Evolutionary conservation across 345 rosid species (phyloP), one percentile per base, ranked within the genome.

Genomic region (Turnera subulata): DNA sequence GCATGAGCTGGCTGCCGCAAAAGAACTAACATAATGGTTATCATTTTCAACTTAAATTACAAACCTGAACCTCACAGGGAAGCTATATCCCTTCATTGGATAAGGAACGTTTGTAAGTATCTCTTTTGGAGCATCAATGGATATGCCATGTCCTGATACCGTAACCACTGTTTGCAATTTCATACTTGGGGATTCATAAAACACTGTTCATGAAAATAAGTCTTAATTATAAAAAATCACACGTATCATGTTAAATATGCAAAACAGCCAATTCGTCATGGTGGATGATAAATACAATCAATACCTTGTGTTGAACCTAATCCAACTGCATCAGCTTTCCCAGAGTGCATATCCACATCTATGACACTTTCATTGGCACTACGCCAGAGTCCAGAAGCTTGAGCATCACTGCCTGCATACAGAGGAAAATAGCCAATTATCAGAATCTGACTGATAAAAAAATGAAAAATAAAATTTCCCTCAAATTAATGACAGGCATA

Each of bases 11-110:
- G 35, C 35, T 3, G 35, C n/a, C n/a, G n/a, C n/a, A n/a, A n/a
- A n/a, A n/a, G n/a, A n/a, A n/a, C n/a, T 29, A 29, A 8, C 4
- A 29, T 29, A 29, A 29, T 3, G 35, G 35, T 8, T 29, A 29
- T 8, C 35, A 29, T 29, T 29, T 29, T 29, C 35, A 29, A 29
- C 35, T 29, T 29, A 29, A 8, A 29, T 8, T 29, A 63, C 81
- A 64, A 23, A 91, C 98, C 92, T 81, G 80, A 86, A 77, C 68
- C 77, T 85, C 70, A 91, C 84, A 32, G 78, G 26, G 75, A 91
- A 91, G 62, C 62, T 74, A 67, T 77, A 91, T 67, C 98, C 96
- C 66, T 78, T 78, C 9, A 73, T 51, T 17, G 92, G 95, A 78
- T 75, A 74, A 46, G 93, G 90, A 65, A 74, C 81, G 73, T 91